Evolutionary conservation across 495 filamentous ascomycete genomes (phyloP).

Genomic region (Elasticomyces elasticus): DNA sequence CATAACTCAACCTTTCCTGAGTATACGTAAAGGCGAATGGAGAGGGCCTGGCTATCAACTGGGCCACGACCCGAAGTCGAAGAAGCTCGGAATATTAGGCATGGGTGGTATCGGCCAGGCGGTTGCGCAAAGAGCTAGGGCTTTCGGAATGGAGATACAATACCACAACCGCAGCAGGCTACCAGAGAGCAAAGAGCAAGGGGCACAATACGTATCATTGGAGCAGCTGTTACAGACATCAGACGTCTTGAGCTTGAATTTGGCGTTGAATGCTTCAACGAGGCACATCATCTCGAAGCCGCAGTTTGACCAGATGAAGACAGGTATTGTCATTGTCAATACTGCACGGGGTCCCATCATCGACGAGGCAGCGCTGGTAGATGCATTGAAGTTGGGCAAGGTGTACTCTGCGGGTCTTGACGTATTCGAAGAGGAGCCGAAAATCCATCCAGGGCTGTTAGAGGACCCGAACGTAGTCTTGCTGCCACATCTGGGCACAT

Average conservation of each 20-base stretch:
- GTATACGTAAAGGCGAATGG: conserved; percentile 53
- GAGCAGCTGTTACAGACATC: conserved; percentile 32
- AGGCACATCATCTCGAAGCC: conserved; percentile 30
- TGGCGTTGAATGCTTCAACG: conserved; percentile 30
- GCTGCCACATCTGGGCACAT: conserved; percentile 32
- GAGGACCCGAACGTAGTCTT: conserved; percentile 28
- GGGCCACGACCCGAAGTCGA: conserved; percentile 36
- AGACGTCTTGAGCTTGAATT: conserved; percentile 31
- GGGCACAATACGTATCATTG: conserved; percentile 31
- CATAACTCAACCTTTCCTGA: conserved; percentile 50
- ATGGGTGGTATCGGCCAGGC: conserved; percentile 77
- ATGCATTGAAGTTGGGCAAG: conserved; percentile 30
- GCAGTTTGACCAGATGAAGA: conserved; percentile 32
- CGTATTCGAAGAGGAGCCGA: conserved; percentile 35
- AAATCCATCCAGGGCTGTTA: conserved; percentile 25
- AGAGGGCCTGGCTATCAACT: conserved; percentile 32
- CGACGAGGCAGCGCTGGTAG: conserved; percentile 32
- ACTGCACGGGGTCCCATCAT: conserved; percentile 33
- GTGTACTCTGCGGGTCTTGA: conserved; percentile 32
- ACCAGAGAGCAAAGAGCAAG: conserved; percentile 21
- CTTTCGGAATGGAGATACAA: conserved; percentile 34
- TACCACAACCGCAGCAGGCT: conserved; percentile 32
- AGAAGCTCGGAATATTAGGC: conserved; percentile 51
- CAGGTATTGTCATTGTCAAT: conserved; percentile 31
- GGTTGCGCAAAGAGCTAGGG: conserved; percentile 26